A percentile compares a stretch with the other conserved stretches of the same genome.
Conservation (phyloP, 2,329 filamentous ascomycete species). For the Orbilia quercus region DNA sequence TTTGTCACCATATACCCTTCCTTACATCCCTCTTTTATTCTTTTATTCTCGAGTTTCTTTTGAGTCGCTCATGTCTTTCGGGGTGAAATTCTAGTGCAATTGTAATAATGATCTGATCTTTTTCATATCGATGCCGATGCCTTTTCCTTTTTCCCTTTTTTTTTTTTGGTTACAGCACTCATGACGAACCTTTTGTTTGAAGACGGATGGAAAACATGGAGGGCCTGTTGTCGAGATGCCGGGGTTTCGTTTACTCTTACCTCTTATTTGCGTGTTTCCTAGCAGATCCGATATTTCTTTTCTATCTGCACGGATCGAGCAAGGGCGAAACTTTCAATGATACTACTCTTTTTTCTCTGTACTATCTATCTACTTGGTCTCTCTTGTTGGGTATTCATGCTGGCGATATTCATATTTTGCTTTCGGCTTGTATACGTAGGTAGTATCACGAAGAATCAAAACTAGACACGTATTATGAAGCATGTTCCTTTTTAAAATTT, state of each 20-base stretch:
- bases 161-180: conserved; percentile 41
- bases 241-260: background rate
- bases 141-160: background rate
- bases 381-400: background rate
- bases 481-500: background rate
- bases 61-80: conserved; percentile 52
- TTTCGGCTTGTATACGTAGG: conserved; percentile 24
- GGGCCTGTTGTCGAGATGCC: conserved; percentile 20
- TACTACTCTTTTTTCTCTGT: background rate
- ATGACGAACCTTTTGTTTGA: conserved; percentile 37
- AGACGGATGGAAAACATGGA: conserved; percentile 8
- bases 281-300: too few relatives aligned
- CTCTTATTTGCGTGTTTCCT: conserved; percentile 9
- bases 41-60: conserved; percentile 20
- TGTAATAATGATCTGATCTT: conserved; percentile 55
- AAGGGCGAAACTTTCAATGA: conserved; percentile 1
- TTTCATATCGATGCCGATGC: conserved; percentile 52
- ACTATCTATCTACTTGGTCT: background rate
- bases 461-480: conserved; percentile 22
- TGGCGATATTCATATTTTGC: background rate
- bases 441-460: conserved; percentile 18
- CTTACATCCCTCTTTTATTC: conserved; percentile 17
- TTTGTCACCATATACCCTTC: conserved; percentile 48
- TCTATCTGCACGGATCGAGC: background rate
- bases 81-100: conserved; percentile 55